phyloP scores from a whole-genome alignment of 352 stramenopile genomes.

The Peronosclerospora sorghi region DNA sequence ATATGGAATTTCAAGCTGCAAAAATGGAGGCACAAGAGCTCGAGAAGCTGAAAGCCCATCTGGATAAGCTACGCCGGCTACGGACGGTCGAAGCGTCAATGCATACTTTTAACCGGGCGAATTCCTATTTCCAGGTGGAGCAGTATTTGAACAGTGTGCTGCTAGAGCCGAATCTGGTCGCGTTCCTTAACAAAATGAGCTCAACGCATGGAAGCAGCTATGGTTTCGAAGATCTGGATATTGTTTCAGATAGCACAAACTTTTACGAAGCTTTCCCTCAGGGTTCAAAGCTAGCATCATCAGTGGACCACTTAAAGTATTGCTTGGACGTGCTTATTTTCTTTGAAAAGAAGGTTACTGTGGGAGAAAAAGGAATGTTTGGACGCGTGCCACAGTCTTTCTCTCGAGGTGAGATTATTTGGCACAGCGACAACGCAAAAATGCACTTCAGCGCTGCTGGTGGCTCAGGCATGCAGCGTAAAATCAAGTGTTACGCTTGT shows the following conservation, averaged over 20 bases:
- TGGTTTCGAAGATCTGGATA: slow-evolving; percentile 34
- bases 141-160: slow-evolving; percentile 72
- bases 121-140: slow-evolving; percentile 75
- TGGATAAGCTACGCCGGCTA: slow-evolving; percentile 62
- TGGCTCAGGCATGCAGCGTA: slow-evolving; percentile 33
- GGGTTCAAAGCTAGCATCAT: slow-evolving; percentile 36
- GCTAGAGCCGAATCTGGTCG: slow-evolving; percentile 53
- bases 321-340: slow-evolving; percentile 78
- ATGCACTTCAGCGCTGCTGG: slow-evolving; percentile 21
- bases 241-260: slow-evolving; percentile 46
- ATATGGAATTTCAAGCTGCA: slow-evolving; percentile 59
- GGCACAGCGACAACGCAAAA: slow-evolving; percentile 31
- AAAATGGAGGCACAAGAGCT: slow-evolving; percentile 54
- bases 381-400: slow-evolving; percentile 66
- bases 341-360: slow-evolving; percentile 79
- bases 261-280: slow-evolving; percentile 57
- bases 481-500: slow-evolving; percentile 73
- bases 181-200: slow-evolving; percentile 67
- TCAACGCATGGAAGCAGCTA: slow-evolving; percentile 23
- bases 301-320: slow-evolving; percentile 72
- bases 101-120: slow-evolving; percentile 68
- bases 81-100: slow-evolving; percentile 67
- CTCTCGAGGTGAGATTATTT: slow-evolving; percentile 64
- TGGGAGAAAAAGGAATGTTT: slow-evolving; percentile 55
- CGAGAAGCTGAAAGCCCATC: slow-evolving; percentile 49